Evolutionary conservation across 257 asterid species (phyloP).

Genomic region (Ajuga chamaepitys): DNA sequence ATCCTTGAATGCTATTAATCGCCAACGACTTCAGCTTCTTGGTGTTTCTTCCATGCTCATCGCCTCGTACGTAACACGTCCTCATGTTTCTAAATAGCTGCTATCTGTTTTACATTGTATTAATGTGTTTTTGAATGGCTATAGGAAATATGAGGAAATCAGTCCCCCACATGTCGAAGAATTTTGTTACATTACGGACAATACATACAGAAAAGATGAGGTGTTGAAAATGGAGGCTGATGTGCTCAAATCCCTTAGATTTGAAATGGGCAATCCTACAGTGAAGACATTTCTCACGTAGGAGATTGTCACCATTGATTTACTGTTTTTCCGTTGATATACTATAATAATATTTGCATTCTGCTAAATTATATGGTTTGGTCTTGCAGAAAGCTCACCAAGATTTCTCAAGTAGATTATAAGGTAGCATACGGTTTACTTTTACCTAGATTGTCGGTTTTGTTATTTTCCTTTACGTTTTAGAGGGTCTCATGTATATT

Average conservation of each 20-base stretch:
- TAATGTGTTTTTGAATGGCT: not conserved
- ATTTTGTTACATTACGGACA: slow-evolving; percentile 73
- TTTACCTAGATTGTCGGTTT: not conserved
- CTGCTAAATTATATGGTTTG: slow-evolving; percentile 14
- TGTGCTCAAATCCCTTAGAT: slow-evolving; percentile 61
- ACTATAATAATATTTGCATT: not conserved
- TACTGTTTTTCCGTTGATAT: not conserved
- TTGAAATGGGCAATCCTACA: slow-evolving; percentile 86
- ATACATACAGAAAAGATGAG: slow-evolving; percentile 52
- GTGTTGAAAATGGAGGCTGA: slow-evolving; percentile 83
- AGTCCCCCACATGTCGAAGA: slow-evolving; percentile 75
- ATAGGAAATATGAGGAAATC: slow-evolving; percentile 89
- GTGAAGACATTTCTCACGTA: slow-evolving; percentile 75
- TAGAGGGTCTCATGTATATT: slow-evolving; percentile 12
- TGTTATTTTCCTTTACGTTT: not conserved
- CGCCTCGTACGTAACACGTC: slow-evolving; percentile 66
- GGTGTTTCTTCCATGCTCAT: slow-evolving; percentile 98
- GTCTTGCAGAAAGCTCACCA: slow-evolving; percentile 44
- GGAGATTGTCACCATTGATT: not conserved
- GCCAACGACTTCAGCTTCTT: slow-evolving; percentile 81
- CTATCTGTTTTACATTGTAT: not conserved
- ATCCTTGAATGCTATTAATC: slow-evolving; percentile 33
- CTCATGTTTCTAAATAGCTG: not conserved
- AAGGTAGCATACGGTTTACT: slow-evolving; percentile 27
- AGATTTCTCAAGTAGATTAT: slow-evolving; percentile 47